Evolutionary conservation across 805 yeast genomes (phyloP).

Genomic region (Saccharomyces kudriavzevii): DNA sequence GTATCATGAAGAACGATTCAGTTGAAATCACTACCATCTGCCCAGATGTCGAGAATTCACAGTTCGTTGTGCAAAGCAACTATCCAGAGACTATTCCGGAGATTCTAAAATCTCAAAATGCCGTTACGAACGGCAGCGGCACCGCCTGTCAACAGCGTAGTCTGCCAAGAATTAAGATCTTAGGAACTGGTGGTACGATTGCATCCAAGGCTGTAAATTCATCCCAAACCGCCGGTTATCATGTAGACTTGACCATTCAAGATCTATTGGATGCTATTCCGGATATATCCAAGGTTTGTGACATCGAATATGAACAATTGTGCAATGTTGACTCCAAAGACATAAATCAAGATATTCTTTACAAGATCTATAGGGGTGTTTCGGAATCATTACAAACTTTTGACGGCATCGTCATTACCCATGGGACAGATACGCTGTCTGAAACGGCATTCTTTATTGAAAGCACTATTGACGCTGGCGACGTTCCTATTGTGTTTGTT

Average conservation of each 20-base stretch:
- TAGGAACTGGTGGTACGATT: conserved; percentile 55
- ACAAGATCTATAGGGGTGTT: conserved; percentile 40
- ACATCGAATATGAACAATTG: conserved; percentile 53
- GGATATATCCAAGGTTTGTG: conserved; percentile 45
- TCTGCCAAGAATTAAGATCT: conserved; percentile 38
- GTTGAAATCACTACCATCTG: conserved; percentile 30
- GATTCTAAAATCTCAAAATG: conserved; percentile 2
- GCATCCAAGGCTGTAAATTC: conserved; percentile 44
- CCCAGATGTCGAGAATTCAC: conserved; percentile 26
- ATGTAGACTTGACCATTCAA: conserved; percentile 44
- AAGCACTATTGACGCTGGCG: conserved; percentile 36
- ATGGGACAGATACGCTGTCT: conserved; percentile 65
- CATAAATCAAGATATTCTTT: conserved; percentile 39
- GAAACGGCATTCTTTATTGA: conserved; percentile 62
- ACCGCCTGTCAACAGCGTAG: conserved; percentile 6
- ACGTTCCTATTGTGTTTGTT: conserved; percentile 55
- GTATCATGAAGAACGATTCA: conserved; percentile 20
- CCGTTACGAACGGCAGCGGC: conserved; percentile 4
- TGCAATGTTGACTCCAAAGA: conserved; percentile 57
- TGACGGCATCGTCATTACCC: conserved; percentile 59
- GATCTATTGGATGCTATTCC: conserved; percentile 49
- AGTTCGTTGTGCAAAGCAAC: conserved; percentile 21
- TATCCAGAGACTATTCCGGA: not conserved
- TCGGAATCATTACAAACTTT: conserved; percentile 37
- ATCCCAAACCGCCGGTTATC: conserved; percentile 47